Percentiles rank a stretch among this genome's conserved stretches.
Conservation (phyloP, 768 basidiomycete species). For the Lentinula aciculospora region DNA sequence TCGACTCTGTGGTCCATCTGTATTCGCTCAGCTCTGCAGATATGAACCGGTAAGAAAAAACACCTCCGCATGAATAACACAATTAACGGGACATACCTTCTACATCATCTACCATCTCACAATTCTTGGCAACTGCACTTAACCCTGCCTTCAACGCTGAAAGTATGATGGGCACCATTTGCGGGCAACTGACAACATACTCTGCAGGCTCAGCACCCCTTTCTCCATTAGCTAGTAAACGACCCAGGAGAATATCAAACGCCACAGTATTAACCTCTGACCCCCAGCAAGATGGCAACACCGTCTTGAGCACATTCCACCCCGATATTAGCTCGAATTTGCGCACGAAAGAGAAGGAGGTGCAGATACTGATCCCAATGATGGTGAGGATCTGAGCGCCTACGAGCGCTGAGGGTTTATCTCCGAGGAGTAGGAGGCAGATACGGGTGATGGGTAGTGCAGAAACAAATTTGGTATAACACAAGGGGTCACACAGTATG, state of each 20-base stretch:
- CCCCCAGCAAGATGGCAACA: slow-evolving; percentile 70
- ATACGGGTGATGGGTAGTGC: slow-evolving; percentile 77
- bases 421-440: slow-evolving; percentile 72
- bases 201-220: slow-evolving; percentile 13
- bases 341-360: slow-evolving; percentile 59
- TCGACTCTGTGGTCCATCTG: slow-evolving; percentile 20
- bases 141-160: slow-evolving; percentile 61
- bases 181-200: slow-evolving; percentile 46
- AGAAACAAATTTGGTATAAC: slow-evolving; percentile 66
- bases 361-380: slow-evolving; percentile 47
- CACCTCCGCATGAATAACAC: too few relatives aligned
- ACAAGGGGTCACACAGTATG: slow-evolving; percentile 48
- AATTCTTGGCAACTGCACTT: slow-evolving; percentile 30
- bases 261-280: slow-evolving; percentile 57
- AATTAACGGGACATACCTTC: background rate
- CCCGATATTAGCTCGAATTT: slow-evolving; percentile 86
- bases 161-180: slow-evolving; percentile 70
- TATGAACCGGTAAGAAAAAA: background rate
- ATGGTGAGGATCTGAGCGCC: slow-evolving; percentile 56
- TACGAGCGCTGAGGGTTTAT: slow-evolving; percentile 57
- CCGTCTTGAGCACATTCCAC: slow-evolving; percentile 68
- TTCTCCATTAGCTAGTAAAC: slow-evolving; percentile 20
- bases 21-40: background rate
- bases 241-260: slow-evolving; percentile 65
- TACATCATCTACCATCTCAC: slow-evolving; percentile 21